Evolutionary conservation across 2,329 filamentous ascomycete genomes (phyloP), one percentile per base, ranked within the genome.

Genomic region (Trichoderma sp.): DNA sequence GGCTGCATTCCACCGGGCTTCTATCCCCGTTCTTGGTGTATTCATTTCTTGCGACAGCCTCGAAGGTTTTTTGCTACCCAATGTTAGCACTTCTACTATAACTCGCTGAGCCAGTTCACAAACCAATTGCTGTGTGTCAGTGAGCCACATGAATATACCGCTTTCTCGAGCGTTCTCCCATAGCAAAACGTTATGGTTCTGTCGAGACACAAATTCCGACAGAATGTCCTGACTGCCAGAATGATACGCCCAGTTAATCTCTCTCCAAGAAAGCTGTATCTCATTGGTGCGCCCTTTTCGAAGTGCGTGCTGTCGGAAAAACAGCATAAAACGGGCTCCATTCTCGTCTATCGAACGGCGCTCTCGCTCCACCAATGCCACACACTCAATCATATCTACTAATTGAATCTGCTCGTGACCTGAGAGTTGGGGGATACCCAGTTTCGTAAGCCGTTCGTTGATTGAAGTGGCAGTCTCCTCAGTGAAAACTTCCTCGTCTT

Each of bases 141-240:
- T 89, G 74, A 99, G 86, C 95, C 96, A 99, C 90, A 98, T 95
- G 78, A 97, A 98, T 70, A 98, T 87, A 12, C 96, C 96, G 75
- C 92, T 93, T 79, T 97, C 92, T 61, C 92, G 88, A 1, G 95
- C 96, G 76, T 95, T 88, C 74, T 92, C 88, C 96, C 96, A 99
- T 7, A 91, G 84, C 83, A 98, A 86, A 72, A 89, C 91, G 1
- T 92, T 91, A 74, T 94, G 92, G 76, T 92, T 94, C 77, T 97
- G 93, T 24, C 89, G 86, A 12, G 91, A 90, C 11, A 97, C 92
- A 76, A 97, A 91, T 79, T 97, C 93, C 1, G 92, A 85, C 21
- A 98, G 84, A 51, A 98, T 95, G 78, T 98, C 95, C 81, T 99
- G 96, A 73, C 94, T 93, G 12, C 85, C 89, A 56, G 92, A 95